Base-by-base conservation (phyloP, 306 rosid genomes). In the Glycyrrhiza uralensis region DNA sequence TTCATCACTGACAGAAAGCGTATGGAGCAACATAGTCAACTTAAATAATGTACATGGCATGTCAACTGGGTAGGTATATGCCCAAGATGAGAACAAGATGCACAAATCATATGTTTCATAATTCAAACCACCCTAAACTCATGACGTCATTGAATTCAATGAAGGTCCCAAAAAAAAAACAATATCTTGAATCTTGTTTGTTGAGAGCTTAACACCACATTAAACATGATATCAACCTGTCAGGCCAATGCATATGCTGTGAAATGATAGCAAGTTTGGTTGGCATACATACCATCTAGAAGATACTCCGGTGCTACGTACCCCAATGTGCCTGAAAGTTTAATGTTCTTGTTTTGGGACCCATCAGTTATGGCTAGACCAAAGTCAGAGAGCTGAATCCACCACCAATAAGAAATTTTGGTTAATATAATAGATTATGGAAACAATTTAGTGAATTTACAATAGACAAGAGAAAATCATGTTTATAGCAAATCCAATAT, bases 261-360 rank as follows among this genome's bases (percentile, higher is more conserved):
- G 54, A 58, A 66, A 72, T 79, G 41, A 82, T 46, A 71, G 26
- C 29, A 50, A 77, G 73, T 68, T 71, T 50, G 74, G 75, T 68
- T 84, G 85, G 83, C 84, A 62, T 41, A n/a, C n/a, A n/a, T 88
- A 91, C 99, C 99, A 78, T 95, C 97, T 80, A 95, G 74, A 52
- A 95, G 93, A 88, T 91, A 95, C 75, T 95, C 96, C 0, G 99
- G 99, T 30, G 99, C 99, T 42, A 94, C 84, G 60, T 94, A 94
- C 46, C 99, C 99, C 83, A 91, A 76, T 1, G 97, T 91, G 72
- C 99, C 96, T 2, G 96, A 94, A 70, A 91, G 88, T 86, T 91
- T 91, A 64, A 91, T 86, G 79, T 81, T 90, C 71, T 87, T 91
- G 84, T 75, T 85, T 69, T 88, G 97, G 74, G 93, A 64, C 82